Percentiles rank a stretch among this genome's conserved stretches.
Conservation (phyloP, 192 early-diverging fungal species). For the Coemansia sp. region DNA sequence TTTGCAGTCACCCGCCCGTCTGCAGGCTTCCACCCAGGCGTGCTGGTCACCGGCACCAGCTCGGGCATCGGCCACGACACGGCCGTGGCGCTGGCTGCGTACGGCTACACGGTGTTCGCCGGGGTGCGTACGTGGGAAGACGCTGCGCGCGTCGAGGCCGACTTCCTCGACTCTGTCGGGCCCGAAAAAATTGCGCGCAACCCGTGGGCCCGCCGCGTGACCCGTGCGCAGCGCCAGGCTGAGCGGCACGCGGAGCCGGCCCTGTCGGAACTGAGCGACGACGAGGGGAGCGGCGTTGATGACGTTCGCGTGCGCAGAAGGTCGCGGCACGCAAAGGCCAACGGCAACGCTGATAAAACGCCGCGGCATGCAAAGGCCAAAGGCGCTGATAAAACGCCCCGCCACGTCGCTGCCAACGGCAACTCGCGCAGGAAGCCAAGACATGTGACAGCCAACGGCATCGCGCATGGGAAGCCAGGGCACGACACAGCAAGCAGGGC, state of each 20-base stretch:
- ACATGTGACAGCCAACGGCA: background rate
- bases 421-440: background rate
- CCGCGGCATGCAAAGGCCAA: background rate
- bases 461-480: background rate
- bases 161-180: conserved; percentile 26
- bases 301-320: no score
- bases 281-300: conserved; percentile 2
- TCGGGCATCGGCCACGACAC: conserved; percentile 55
- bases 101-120: conserved; percentile 55
- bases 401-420: background rate
- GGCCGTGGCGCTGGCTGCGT: conserved; percentile 45
- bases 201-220: conserved; percentile 15
- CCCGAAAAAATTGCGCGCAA: conserved; percentile 18
- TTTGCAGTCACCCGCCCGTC: conserved; percentile 32
- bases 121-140: conserved; percentile 54
- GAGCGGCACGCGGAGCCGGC: background rate
- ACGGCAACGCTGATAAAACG: background rate
- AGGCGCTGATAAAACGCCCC: background rate
- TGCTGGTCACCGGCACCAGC: conserved; percentile 54
- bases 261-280: background rate
- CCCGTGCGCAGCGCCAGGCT: background rate
- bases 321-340: background rate
- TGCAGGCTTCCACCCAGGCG: conserved; percentile 39
- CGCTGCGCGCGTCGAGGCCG: conserved; percentile 41
- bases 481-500: no score